Conservation (phyloP, 192 early-diverging fungal genomes). For the Gorgonomyces haynaldii region DNA sequence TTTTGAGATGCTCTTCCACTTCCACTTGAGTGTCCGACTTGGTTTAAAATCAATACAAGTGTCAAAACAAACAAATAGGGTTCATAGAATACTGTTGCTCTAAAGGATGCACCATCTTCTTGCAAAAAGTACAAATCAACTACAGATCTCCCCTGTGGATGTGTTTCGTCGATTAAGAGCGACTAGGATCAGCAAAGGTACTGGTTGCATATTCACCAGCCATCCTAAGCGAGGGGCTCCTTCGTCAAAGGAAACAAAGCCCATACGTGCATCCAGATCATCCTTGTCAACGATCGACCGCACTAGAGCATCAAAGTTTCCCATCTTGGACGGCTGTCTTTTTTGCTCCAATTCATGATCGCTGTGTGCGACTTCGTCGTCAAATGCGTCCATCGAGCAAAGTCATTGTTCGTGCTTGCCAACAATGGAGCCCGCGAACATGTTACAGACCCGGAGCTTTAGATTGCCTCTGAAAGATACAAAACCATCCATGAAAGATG, state of each 20-base stretch:
- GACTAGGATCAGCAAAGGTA: conserved; percentile 25
- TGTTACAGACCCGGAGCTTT: too few species aligned
- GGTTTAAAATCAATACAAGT: conserved; percentile 34
- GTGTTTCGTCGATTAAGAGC: conserved; percentile 4
- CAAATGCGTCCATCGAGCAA: too few species aligned
- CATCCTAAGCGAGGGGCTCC: conserved; percentile 55
- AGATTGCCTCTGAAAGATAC: too few species aligned
- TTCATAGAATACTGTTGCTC: conserved; percentile 67
- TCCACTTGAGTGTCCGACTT: conserved; percentile 62
- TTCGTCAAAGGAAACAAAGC: conserved; percentile 26
- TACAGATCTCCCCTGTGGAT: conserved; percentile 48
- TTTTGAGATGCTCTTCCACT: conserved; percentile 72
- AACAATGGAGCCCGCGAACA: too few species aligned
- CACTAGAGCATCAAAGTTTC: too few species aligned
- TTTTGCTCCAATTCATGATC: too few species aligned
- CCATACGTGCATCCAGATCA: conserved; percentile 32
- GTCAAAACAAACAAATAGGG: conserved; percentile 89
- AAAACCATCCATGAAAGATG: too few species aligned
- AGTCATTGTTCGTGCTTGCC: too few species aligned
- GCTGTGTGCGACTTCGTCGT: too few species aligned
- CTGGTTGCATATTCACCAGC: conserved; percentile 92
- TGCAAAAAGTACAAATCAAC: conserved; percentile 91
- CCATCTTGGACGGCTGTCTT: too few species aligned
- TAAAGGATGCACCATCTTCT: conserved; percentile 80
- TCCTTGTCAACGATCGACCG: conserved; percentile 13